Base-by-base conservation (phyloP, 108 stramenopile species). In the Cylindrotheca fusiformis region DNA sequence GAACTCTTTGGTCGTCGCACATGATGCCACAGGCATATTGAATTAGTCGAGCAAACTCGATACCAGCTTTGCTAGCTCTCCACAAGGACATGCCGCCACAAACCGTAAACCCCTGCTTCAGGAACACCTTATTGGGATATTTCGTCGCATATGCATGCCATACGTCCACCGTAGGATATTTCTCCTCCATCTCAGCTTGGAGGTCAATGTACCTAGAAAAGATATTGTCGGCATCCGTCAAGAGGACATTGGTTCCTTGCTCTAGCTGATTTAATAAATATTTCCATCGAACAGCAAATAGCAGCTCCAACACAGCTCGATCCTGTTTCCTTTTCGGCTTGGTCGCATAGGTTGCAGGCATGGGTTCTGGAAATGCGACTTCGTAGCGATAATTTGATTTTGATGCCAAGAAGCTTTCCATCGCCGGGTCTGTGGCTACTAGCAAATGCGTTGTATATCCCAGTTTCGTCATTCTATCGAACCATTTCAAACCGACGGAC, bases 161-260 rank as follows among this genome's bases (percentile, higher is more conserved):
- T 12, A 79, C 68, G 46, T 83, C 82, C 46, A 59, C 69, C 1
- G 45, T 53, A 22, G 67, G 30, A 52, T 60, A 46, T 0, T 64
- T 48, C 28, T 79, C 68, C 0, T 8, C 33, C 48, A 63, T 3
- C 5, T 59, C 48, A 2, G 57, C 45, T 20, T 76, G 23, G 32
- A 83, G 73, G 22, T 76, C 60, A 0, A 77, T 36, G 55, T 67
- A 71, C 10, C 65, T 56, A 20, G 32, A 60, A 52, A 83, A 83
- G 4, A 83, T 58, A 57, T 83, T 83, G 36, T 83, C 82, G 5
- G 74, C 60, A 71, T 83, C 82, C 0, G 82, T 77, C 48, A 83
- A 23, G 17, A 83, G 56, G 2, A 83, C 49, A 47, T 57, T 50
- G 1, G 51, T 64, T 17, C 82, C 82, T 30, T 55, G 30, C 8